Evolutionary conservation across 306 rosid species (phyloP).

Genomic region (Trichosanthes truncata): DNA sequence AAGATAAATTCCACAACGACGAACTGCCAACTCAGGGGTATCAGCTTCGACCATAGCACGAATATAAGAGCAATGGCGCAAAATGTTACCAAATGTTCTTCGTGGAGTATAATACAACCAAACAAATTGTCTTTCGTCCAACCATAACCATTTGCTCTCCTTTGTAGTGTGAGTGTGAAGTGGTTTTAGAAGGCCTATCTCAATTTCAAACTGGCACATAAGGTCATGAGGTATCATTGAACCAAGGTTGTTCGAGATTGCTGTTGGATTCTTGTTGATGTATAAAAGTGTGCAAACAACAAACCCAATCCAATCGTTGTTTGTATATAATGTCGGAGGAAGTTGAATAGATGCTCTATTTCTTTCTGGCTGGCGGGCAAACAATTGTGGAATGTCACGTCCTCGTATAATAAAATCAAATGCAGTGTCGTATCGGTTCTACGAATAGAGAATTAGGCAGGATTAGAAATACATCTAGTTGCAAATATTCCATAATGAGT

Average conservation of each 20-base stretch:
- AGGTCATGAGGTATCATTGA: not conserved
- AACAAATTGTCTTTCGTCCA: not conserved
- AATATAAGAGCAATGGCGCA: not conserved
- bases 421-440: not conserved
- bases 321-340: not conserved
- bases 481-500: not conserved
- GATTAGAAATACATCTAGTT: not conserved
- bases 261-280: not conserved
- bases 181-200: not conserved
- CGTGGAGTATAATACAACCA: conserved; percentile 24
- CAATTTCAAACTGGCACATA: conserved; percentile 1
- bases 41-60: conserved; percentile 14
- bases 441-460: not conserved
- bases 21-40: not conserved
- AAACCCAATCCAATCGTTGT: conserved; percentile 12
- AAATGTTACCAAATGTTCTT: not conserved
- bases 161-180: not conserved
- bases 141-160: conserved; percentile 1
- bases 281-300: conserved; percentile 12
- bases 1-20: not conserved
- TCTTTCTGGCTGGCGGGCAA: not conserved
- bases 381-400: conserved; percentile 3
- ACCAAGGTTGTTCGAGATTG: not conserved
- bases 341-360: not conserved
- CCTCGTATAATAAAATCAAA: not conserved